Evolutionary conservation across 345 rosid genomes (phyloP), one percentile per base, ranked within the genome.

Genomic region (Eucalyptus pauciflora): DNA sequence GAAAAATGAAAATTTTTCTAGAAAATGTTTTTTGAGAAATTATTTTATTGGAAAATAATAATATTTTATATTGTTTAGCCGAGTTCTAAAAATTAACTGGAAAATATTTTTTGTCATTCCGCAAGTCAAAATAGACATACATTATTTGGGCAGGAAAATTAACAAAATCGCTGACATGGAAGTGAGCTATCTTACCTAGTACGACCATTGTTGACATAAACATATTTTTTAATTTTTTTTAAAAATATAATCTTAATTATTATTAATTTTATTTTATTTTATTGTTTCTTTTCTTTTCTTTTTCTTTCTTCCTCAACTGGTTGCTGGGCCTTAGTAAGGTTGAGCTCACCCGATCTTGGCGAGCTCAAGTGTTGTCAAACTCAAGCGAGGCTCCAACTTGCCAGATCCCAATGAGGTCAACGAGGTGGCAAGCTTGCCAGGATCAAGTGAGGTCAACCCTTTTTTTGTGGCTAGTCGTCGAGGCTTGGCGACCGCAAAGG

Each of bases 311-410:
- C 69, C 29, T 24, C 20, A 24, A 7, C 3, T 4, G 0, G 7
- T 56, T 24, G 13, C 1, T 10, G 0, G 29, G 62, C 62, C 13
- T 56, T 1, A 0, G 3, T 24, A 10, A 56, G 62, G 13, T 24
- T 56, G 13, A 56, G 62, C 29, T 56, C 62, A 22, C 29, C 7
- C 29, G 0, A 52, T 52, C 58, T 52, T 52, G 58, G 58, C 4
- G 0, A 52, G 10, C 10, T 52, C 25, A 8, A 52, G 58, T 52
- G 58, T 7, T 52, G 58, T 18, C 25, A 52, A 52, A 22, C 6
- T 56, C 5, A 22, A 10, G 62, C 10, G 3, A 56, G 12, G 27
- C 62, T 56, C 62, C 29, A 56, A 24, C 62, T 56, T 56, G 13
- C 13, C 12, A 1, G 4, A 56, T 56, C 62, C 3, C 29, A 2